A percentile compares a stretch with the other conserved stretches of the same genome.
These are phyloP conservation scores for Termitomyces eurrhizus DNA, from an alignment of 768 basidiomycete genomes.

Conservation along the genomic window DNA sequence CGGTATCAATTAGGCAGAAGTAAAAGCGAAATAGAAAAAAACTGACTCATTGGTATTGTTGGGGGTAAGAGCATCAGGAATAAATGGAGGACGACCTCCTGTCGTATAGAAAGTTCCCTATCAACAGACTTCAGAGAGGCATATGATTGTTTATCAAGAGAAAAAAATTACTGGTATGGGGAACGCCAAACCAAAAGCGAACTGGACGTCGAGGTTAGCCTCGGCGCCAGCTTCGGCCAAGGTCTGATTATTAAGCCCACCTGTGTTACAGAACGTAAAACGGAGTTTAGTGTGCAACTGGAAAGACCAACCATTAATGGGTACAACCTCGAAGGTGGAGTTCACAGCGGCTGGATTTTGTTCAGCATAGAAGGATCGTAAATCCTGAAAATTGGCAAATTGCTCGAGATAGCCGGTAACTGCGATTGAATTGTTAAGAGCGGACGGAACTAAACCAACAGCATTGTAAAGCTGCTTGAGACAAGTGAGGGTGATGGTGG, in stretches of 20 bases:
- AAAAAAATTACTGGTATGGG: slow-evolving; percentile 44
- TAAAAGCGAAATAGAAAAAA: neutral
- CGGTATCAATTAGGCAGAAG: neutral
- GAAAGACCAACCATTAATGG: slow-evolving; percentile 43
- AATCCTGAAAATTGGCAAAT: slow-evolving; percentile 47
- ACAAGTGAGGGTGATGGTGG: slow-evolving; percentile 48
- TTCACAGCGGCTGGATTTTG: slow-evolving; percentile 44
- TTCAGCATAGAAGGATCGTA: slow-evolving; percentile 43
- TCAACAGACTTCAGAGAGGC: slow-evolving; percentile 18
- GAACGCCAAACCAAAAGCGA: slow-evolving; percentile 55
- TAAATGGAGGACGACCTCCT: slow-evolving; percentile 55
- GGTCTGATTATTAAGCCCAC: slow-evolving; percentile 56
- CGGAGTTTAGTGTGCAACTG: neutral
- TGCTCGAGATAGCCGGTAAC: slow-evolving; percentile 52
- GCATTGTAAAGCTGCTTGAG: slow-evolving; percentile 54
- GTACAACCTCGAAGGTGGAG: slow-evolving; percentile 49
- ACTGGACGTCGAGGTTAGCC: slow-evolving; percentile 63
- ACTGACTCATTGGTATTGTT: slow-evolving; percentile 35
- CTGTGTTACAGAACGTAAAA: slow-evolving; percentile 24
- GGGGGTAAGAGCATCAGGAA: slow-evolving; percentile 37
- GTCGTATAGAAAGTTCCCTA: slow-evolving; percentile 56
- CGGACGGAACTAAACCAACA: slow-evolving; percentile 39
- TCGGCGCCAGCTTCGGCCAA: slow-evolving; percentile 49
- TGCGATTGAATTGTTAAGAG: slow-evolving; percentile 44
- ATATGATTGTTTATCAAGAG: neutral